phyloP scores from a whole-genome alignment of 83 land plant species.

The Diphasiastrum complanatum region DNA sequence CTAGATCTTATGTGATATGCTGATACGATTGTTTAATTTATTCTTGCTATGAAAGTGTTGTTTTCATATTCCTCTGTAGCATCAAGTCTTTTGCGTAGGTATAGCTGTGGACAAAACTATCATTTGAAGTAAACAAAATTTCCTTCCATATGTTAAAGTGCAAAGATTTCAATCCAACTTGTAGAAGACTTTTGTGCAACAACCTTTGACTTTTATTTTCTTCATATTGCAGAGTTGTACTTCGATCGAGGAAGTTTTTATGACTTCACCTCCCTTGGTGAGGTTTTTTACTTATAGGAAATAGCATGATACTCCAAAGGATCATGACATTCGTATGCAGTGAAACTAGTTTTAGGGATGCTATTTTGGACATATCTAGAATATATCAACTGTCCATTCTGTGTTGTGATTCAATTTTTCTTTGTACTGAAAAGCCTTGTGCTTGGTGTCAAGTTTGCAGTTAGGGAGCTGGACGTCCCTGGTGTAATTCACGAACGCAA shows the following conservation, averaged over 20 bases:
- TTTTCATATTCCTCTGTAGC: too few species aligned
- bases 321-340: neutral
- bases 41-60: too few species aligned
- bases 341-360: neutral
- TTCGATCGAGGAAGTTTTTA: conserved; percentile 92
- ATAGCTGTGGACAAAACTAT: too few species aligned
- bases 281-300: conserved; percentile 15
- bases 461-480: conserved; percentile 94
- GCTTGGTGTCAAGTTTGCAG: conserved; percentile 34
- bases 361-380: neutral
- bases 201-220: too few species aligned
- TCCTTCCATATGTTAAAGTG: too few species aligned
- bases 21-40: too few species aligned
- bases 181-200: too few species aligned
- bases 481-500: conserved; percentile 87
- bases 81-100: too few species aligned
- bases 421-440: neutral
- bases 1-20: too few species aligned
- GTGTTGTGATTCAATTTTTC: conserved; percentile 6
- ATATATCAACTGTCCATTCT: neutral
- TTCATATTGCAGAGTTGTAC: conserved; percentile 83
- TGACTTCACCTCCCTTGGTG: conserved; percentile 95
- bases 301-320: conserved; percentile 1
- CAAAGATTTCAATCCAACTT: too few species aligned
- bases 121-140: too few species aligned